Evolutionary conservation across 1,139 yeast genomes (phyloP).

Genomic region (Yamadazyma diddensiae): DNA sequence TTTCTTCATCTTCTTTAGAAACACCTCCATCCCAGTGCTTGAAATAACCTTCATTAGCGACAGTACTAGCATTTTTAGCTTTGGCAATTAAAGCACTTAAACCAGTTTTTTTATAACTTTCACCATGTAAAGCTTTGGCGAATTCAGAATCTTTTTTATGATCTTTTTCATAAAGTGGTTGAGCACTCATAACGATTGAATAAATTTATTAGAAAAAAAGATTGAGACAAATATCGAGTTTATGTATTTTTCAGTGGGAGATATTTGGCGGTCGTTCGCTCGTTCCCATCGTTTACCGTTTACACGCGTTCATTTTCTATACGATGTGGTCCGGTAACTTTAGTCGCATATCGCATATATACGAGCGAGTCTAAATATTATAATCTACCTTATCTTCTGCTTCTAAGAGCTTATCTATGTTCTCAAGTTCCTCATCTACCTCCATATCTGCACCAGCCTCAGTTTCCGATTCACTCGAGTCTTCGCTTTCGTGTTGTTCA

Average conservation of each 20-base stretch:
- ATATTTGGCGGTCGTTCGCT: conserved; percentile 5
- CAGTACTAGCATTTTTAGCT: conserved; percentile 72
- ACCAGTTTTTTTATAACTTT: conserved; percentile 64
- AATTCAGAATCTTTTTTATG: conserved; percentile 57
- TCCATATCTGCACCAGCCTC: conserved; percentile 13
- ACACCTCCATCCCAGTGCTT: conserved; percentile 95
- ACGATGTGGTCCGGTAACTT: too few species aligned
- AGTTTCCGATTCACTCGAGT: conserved; percentile 3
- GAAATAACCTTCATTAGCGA: conserved; percentile 87
- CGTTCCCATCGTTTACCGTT: conserved; percentile 13
- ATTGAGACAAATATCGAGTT: too few species aligned
- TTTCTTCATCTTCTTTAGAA: conserved; percentile 69
- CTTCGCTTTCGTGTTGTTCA: conserved; percentile 2
- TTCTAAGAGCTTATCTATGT: conserved; percentile 31
- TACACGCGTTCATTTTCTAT: too few species aligned
- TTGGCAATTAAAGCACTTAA: conserved; percentile 74
- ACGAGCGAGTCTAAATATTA: conserved; percentile 20
- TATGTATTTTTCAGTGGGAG: too few species aligned
- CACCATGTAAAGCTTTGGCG: conserved; percentile 86
- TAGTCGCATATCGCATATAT: too few species aligned
- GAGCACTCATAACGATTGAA: conserved; percentile 12
- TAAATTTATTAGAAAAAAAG: not conserved
- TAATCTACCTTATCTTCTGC: conserved; percentile 44
- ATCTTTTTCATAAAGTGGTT: conserved; percentile 32
- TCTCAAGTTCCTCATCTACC: conserved; percentile 4